Base-by-base conservation (phyloP, 129 eudicot species). In the Artemisia annua region DNA sequence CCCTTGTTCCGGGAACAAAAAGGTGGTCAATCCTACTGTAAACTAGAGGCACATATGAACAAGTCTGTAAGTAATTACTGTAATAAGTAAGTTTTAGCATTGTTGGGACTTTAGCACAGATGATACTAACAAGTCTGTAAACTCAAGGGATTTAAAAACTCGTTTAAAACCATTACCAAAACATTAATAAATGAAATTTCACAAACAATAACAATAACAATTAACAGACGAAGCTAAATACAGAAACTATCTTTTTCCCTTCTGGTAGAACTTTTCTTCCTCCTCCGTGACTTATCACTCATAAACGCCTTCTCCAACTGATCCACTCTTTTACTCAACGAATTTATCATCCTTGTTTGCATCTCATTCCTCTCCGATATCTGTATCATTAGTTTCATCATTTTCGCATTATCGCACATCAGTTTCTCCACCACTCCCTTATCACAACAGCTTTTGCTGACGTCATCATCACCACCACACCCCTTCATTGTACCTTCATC, bases 1-100 rank as follows among this genome's bases (percentile, higher is more conserved):
- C 78, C 67, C 92, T 81, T 18, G 87, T 81, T 50, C 75, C 3
- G 92, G 96, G 46, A 69, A 84, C 73, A 64, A 71, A 43, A 87
- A 87, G 1, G 22, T 75, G 20, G 82, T 53, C 51, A 88, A 80
- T 43, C 80, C 84, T 12, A 73, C 8, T 43, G 11, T 48, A 32
- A 68, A 39, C 11, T 26, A 14, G 3, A 54, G 68, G 73, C 59
- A 3, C 30, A 26, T 3, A 26, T 3, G 4, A 26, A 67, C 16
- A 30, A 30, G 35, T 30, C 24, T 30, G 5, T 6, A 66, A n/a
- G 32, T 28, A 13, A n/a, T n/a, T n/a, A n/a, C n/a, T n/a, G n/a
- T n/a, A n/a, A 14, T 30, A 1, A 44, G 26, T 3, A 20, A 11
- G 0, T 64, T 55, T 3, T 30, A 30, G 6, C 6, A 30, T 30